phyloP scores from a whole-genome alignment of 176 grass and related monocot genomes.

The Juncus effusus region DNA sequence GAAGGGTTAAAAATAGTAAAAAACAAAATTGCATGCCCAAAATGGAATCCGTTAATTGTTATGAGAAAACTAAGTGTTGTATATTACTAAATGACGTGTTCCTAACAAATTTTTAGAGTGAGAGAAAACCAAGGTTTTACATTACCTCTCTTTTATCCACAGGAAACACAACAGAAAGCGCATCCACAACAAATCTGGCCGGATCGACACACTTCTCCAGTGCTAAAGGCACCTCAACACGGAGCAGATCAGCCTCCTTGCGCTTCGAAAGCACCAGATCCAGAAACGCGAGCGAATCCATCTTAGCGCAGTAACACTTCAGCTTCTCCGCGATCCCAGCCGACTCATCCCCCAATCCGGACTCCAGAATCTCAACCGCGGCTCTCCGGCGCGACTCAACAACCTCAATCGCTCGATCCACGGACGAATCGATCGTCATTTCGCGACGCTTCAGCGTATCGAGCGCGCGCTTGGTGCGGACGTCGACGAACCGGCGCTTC shows the following conservation, averaged over 20 bases:
- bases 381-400: slow-evolving; percentile 37
- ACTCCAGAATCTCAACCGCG: not conserved
- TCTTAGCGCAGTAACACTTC: slow-evolving; percentile 45
- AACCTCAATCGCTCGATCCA: slow-evolving; percentile 40
- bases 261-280: slow-evolving; percentile 51
- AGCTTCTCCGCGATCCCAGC: slow-evolving; percentile 41
- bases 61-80: too few relatives aligned
- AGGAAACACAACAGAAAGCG: slow-evolving; percentile 62
- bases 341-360: not conserved
- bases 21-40: not conserved
- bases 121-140: not conserved
- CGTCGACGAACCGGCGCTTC: slow-evolving; percentile 47
- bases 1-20: too few relatives aligned
- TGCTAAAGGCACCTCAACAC: slow-evolving; percentile 40
- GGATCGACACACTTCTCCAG: slow-evolving; percentile 73
- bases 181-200: slow-evolving; percentile 66
- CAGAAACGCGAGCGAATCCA: slow-evolving; percentile 61
- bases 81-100: too few relatives aligned
- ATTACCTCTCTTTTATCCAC: slow-evolving; percentile 49
- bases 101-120: too few relatives aligned
- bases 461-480: slow-evolving; percentile 38
- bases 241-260: slow-evolving; percentile 72
- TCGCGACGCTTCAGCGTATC: slow-evolving; percentile 50
- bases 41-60: not conserved
- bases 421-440: slow-evolving; percentile 51